Base-by-base conservation (phyloP, 805 yeast species). In the Teunomyces atbi region DNA sequence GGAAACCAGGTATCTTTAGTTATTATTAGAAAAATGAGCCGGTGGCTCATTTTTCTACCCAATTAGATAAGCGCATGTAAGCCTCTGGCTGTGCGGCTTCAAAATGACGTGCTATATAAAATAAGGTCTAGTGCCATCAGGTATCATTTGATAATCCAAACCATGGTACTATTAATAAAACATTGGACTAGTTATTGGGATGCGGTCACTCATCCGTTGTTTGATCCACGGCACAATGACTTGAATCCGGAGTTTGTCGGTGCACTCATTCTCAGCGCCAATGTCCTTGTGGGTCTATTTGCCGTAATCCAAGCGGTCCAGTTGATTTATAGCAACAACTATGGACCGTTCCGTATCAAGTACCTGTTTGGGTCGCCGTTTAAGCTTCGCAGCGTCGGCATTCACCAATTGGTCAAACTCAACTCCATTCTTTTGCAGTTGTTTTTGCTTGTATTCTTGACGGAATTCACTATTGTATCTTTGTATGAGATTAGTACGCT, bases 311-410 rank as follows among this genome's bases (percentile, higher is more conserved):
- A 47, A 41, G 28, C 28, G 13, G n/a, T 30, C 26, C 34, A 36
- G n/a, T 36, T 45, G 41, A 16, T 41, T 30, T 45, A 29, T 36
- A 38, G 26, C 45, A 60, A 60, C 33, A 45, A 43, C 35, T 57
- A 46, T 30, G 64, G 64, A 6, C 56, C 57, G 6, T 48, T 53
- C 45, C 44, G 23, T 23, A 58, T 61, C 48, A 53, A 56, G 46
- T 59, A 59, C 50, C 49, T 60, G 26, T 61, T 61, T 36, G 65
- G 65, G 7, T 43, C 49, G 26, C 49, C 49, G 13, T 46, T 46
- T n/a, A 21, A 34, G 27, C 16, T 41, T 12, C 21, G 32, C 12
- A 46, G 49, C 23, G 49, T 46, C 15, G 49, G 49, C 4, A 35
- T 46, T 8, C 35, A 28, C 18, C 49, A 46, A 19, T 15, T 43